Conservation (phyloP, 129 eudicot genomes). For the Flaveria robusta region DNA sequence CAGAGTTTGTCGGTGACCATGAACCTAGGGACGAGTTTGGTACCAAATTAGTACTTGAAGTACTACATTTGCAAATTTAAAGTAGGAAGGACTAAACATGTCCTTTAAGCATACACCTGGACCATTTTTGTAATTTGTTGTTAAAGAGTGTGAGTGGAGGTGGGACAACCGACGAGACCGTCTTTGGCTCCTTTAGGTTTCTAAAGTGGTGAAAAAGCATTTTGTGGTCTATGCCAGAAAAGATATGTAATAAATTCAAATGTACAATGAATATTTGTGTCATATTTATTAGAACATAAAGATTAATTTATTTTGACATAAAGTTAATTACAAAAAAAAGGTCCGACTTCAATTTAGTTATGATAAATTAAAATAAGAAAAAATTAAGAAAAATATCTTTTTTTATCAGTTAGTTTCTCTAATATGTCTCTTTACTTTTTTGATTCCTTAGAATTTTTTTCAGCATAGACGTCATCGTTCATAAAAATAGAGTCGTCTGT, state of each 20-base stretch:
- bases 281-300: not conserved
- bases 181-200: slow-evolving; percentile 35
- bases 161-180: slow-evolving; percentile 33
- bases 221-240: slow-evolving; percentile 36
- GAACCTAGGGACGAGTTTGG: not conserved
- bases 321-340: not conserved
- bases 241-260: slow-evolving; percentile 37
- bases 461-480: too few species aligned
- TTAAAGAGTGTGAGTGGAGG: slow-evolving; percentile 15
- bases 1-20: too few species aligned
- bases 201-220: slow-evolving; percentile 43
- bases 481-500: too few species aligned
- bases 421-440: too few species aligned
- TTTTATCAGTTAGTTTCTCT: too few species aligned
- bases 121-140: not conserved
- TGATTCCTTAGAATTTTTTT: too few species aligned
- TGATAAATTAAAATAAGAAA: too few species aligned
- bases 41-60: not conserved
- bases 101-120: not conserved
- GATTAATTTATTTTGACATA: not conserved
- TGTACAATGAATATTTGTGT: slow-evolving; percentile 22
- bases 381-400: too few species aligned
- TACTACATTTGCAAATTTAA: not conserved
- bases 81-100: slow-evolving; percentile 9
- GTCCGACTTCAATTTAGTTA: too few species aligned